Conservation (phyloP, 495 filamentous ascomycete genomes). For the Penicillium verhagenii region DNA sequence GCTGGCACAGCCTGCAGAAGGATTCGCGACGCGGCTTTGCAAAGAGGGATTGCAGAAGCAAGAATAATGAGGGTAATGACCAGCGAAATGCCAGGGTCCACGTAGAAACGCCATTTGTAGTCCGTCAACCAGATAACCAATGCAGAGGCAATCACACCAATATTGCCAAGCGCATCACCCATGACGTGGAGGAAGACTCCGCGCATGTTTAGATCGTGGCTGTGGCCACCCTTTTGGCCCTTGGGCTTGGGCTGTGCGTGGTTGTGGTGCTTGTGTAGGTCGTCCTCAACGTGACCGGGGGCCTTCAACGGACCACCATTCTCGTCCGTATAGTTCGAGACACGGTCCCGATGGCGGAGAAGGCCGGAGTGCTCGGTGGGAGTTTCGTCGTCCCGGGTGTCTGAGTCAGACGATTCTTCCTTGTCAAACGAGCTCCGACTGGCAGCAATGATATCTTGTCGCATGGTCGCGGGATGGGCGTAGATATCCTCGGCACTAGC, state of each 20-base stretch:
- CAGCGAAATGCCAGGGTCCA: conserved; percentile 91
- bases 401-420: conserved; percentile 54
- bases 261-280: conserved; percentile 59
- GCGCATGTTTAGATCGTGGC: conserved; percentile 96
- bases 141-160: conserved; percentile 92
- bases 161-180: conserved; percentile 94
- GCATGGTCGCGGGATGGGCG: conserved; percentile 84
- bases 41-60: conserved; percentile 83
- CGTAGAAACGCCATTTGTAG: conserved; percentile 68
- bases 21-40: conserved; percentile 89
- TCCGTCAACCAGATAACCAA: conserved; percentile 87
- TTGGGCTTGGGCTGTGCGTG: conserved; percentile 74
- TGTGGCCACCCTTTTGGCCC: conserved; percentile 56
- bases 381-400: conserved; percentile 46
- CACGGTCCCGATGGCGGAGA: conserved; percentile 32
- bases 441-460: conserved; percentile 86
- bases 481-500: conserved; percentile 69
- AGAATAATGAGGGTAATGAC: conserved; percentile 96
- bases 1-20: conserved; percentile 90
- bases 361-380: conserved; percentile 43
- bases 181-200: conserved; percentile 95
- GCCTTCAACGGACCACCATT: conserved; percentile 15
- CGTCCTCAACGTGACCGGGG: conserved; percentile 22
- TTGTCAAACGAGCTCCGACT: conserved; percentile 53
- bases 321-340: conserved; percentile 42